Percentiles rank a stretch among this genome's conserved stretches.
Evolutionary conservation across 176 grass and related monocot genomes (phyloP).

Genomic region (Cenchrus fungigraminus): DNA sequence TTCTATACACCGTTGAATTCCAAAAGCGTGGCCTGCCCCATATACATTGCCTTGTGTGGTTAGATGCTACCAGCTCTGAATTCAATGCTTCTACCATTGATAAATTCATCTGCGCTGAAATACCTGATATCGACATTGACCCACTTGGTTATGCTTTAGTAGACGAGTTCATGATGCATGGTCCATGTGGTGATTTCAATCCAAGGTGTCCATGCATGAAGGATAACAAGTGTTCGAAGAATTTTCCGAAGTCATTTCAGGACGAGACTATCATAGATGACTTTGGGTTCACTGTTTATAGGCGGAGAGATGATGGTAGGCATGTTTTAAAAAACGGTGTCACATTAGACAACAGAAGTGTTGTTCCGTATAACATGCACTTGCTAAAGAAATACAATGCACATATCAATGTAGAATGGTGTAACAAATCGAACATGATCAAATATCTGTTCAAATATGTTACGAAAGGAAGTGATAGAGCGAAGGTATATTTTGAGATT

Average conservation of each 20-base stretch:
- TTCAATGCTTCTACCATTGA: background rate
- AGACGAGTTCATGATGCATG: background rate
- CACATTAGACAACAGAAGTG: background rate
- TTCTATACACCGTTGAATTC: background rate
- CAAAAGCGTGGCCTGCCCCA: background rate
- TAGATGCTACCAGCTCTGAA: background rate
- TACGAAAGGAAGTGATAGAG: background rate
- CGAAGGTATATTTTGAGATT: background rate
- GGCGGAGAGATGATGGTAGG: background rate
- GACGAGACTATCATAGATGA: background rate
- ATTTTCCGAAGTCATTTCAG: background rate
- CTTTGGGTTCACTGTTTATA: background rate
- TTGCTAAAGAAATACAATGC: background rate
- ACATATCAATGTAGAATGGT: background rate
- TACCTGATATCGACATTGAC: background rate
- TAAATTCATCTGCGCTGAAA: background rate
- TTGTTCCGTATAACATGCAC: background rate
- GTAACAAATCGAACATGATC: too few species aligned
- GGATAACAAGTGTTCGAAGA: background rate
- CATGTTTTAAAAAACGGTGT: background rate
- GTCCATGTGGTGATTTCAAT: background rate
- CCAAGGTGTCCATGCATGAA: background rate
- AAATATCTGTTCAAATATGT: background rate
- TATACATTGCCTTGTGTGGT: background rate
- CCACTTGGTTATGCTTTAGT: background rate